These are phyloP conservation scores for Thoreauomyces humboldtii DNA, from an alignment of 192 early-diverging fungal species.

Conservation along the genomic window DNA sequence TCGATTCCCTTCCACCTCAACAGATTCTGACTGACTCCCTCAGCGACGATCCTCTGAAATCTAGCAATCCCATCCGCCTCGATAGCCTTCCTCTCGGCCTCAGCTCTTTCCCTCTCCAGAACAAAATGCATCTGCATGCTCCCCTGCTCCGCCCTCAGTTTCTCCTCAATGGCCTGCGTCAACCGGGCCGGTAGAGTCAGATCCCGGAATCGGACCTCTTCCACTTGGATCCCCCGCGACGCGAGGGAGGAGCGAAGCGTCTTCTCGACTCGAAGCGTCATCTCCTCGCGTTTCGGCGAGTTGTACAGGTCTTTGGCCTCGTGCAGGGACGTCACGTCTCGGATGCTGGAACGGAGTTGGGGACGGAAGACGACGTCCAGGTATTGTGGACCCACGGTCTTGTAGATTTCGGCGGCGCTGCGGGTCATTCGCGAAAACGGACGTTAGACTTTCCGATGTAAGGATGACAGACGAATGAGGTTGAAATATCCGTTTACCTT, in stretches of 20 bases:
- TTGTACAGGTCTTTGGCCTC: conserved; percentile 21
- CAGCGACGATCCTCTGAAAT: conserved; percentile 17
- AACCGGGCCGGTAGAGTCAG: conserved; percentile 1
- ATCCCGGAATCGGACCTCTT: conserved; percentile 13
- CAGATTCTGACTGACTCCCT: conserved; percentile 14
- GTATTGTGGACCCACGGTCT: conserved; percentile 7
- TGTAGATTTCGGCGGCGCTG: conserved; percentile 10
- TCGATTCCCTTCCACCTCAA: conserved; percentile 24
- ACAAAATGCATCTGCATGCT: conserved; percentile 21
- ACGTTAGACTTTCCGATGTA: too few relatives aligned
- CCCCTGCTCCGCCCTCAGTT: conserved; percentile 18
- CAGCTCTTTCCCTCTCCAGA: conserved; percentile 15
- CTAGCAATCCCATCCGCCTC: conserved; percentile 17
- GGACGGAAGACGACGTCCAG: conserved; percentile 15
- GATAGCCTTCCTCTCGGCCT: conserved; percentile 16
- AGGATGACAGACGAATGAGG: too few relatives aligned
- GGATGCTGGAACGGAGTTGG: conserved; percentile 15
- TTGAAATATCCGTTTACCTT: too few relatives aligned
- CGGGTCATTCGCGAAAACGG: too few relatives aligned
- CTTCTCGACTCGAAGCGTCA: conserved; percentile 11
- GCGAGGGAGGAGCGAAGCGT: not conserved
- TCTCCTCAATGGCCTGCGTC: conserved; percentile 10
- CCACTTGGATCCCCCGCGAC: not conserved
- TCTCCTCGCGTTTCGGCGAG: not conserved
- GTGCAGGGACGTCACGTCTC: conserved; percentile 15